These are phyloP conservation scores for Trifolium repens DNA, from an alignment of 306 rosid species.

Conservation along the genomic window DNA sequence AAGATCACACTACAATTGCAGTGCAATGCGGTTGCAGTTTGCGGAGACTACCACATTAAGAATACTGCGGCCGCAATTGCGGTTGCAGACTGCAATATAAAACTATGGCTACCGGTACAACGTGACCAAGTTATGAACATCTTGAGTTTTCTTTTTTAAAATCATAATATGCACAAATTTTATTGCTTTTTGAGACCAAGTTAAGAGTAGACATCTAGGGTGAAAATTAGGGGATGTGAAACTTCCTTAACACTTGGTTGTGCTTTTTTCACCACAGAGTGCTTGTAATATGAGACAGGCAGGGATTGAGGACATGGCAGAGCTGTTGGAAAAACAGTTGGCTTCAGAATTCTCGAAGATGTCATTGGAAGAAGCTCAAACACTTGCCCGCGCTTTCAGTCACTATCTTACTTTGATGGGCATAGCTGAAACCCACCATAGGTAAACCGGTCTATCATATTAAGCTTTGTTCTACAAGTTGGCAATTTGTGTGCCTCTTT, in stretches of 20 bases:
- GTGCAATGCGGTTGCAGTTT: no score
- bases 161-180: no score
- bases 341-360: conserved; percentile 76
- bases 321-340: conserved; percentile 78
- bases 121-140: no score
- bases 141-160: no score
- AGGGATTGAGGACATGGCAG: conserved; percentile 78
- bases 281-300: conserved; percentile 86
- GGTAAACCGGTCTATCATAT: conserved; percentile 44
- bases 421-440: conserved; percentile 89
- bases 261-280: conserved; percentile 52
- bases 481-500: not conserved
- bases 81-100: no score
- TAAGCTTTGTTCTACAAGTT: conserved; percentile 1
- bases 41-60: no score
- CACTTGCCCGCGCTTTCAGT: conserved; percentile 84
- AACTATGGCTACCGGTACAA: no score
- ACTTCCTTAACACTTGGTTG: not conserved
- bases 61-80: no score
- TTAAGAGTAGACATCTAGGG: no score
- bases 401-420: conserved; percentile 87
- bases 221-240: no score
- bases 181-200: no score
- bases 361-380: conserved; percentile 77
- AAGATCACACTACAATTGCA: no score